phyloP scores from a whole-genome alignment of 768 basidiomycete species.

The Rhizopogon salebrosus region DNA sequence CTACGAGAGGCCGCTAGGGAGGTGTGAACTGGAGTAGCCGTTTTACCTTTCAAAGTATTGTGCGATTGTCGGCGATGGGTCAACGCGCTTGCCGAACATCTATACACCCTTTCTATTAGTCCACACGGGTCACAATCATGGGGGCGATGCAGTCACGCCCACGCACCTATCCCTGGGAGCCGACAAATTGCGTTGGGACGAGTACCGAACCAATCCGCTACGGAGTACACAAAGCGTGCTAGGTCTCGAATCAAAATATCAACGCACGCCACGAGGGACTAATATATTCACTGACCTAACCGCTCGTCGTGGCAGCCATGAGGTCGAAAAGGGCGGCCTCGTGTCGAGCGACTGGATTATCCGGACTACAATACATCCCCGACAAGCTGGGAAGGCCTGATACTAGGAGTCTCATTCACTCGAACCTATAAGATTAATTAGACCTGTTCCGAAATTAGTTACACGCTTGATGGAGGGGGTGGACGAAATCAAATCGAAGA shows the following conservation, averaged over 20 bases:
- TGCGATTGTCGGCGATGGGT: constrained; percentile 5
- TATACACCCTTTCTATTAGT: background rate
- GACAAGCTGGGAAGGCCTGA: background rate
- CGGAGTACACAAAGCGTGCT: background rate
- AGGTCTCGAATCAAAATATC: background rate
- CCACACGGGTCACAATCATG: background rate
- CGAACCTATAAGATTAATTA: background rate
- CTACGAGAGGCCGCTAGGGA: constrained; percentile 1
- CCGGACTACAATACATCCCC: background rate
- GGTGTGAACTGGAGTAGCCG: background rate
- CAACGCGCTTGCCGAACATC: constrained; percentile 3
- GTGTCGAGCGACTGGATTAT: background rate
- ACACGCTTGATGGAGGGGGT: background rate
- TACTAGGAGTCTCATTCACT: background rate
- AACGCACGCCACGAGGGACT: background rate
- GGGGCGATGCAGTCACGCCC: background rate
- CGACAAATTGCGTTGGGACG: background rate
- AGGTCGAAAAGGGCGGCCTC: constrained; percentile 3
- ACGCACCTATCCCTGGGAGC: background rate
- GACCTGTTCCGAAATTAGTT: background rate
- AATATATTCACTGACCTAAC: background rate
- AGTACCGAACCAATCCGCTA: background rate
- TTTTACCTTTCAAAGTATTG: constrained; percentile 10
- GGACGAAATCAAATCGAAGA: background rate
- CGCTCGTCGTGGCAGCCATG: constrained; percentile 2